phyloP scores from a whole-genome alignment of 1,284 basidiomycete species.

The Gomphus bonarii region DNA sequence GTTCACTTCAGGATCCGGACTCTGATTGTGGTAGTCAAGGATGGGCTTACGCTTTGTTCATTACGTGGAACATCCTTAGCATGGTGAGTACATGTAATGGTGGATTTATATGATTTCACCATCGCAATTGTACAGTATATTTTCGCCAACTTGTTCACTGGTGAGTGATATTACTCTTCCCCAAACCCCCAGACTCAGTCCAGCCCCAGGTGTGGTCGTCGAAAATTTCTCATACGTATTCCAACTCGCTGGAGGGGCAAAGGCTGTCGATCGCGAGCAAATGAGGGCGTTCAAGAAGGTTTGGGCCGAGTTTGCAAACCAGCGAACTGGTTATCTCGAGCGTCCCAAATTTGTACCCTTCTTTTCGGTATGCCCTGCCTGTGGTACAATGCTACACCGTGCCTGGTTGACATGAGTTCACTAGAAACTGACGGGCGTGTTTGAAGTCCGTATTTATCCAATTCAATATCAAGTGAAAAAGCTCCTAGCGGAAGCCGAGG shows the following conservation, averaged over 20 bases:
- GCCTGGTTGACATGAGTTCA: background rate
- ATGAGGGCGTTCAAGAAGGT: conserved; percentile 92
- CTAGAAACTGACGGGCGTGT: conserved; percentile 70
- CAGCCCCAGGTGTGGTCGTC: conserved; percentile 76
- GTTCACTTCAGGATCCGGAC: conserved; percentile 32
- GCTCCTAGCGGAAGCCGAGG: conserved; percentile 41
- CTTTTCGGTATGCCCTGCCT: conserved; percentile 53
- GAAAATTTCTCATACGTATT: conserved; percentile 97
- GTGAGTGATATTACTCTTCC: conserved; percentile 27
- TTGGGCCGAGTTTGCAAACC: conserved; percentile 81
- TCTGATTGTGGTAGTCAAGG: conserved; percentile 85
- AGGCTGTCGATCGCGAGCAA: conserved; percentile 78
- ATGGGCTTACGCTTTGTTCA: conserved; percentile 87
- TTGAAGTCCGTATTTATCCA: conserved; percentile 81
- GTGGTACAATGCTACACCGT: background rate
- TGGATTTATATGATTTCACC: background rate
- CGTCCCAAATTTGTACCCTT: conserved; percentile 68
- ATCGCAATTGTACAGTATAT: conserved; percentile 54
- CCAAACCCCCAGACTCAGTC: background rate
- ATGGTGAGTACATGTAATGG: conserved; percentile 52
- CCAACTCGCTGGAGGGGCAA: conserved; percentile 73
- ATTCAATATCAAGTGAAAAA: conserved; percentile 50
- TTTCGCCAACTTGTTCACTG: conserved; percentile 92
- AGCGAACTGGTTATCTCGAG: conserved; percentile 72
- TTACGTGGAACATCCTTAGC: conserved; percentile 93